Percentiles rank a stretch among this genome's conserved stretches.
These are phyloP conservation scores for Xylogone sp. DNA, from an alignment of 2,329 filamentous ascomycete species.

Conservation along the genomic window DNA sequence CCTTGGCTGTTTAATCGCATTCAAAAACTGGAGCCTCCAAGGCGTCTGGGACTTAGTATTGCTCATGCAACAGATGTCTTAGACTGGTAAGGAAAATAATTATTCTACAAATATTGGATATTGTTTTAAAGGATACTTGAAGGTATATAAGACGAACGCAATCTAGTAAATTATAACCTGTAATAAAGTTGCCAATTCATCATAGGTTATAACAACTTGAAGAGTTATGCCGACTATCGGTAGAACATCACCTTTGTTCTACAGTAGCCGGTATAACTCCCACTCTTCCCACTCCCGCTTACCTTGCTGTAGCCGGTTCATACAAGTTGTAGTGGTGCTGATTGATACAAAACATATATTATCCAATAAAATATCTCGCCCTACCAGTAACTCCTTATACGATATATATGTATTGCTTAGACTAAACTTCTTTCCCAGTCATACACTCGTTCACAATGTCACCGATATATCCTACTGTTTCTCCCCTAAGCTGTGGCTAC, in stretches of 20 bases:
- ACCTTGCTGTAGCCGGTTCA: neutral
- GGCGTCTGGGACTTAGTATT: neutral
- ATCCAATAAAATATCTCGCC: too few species aligned
- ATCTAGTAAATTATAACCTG: neutral
- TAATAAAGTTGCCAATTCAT: neutral
- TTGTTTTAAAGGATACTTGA: neutral
- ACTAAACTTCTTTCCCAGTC: neutral
- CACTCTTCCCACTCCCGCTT: neutral
- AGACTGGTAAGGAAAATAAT: neutral
- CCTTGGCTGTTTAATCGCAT: neutral
- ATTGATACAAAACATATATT: too few species aligned
- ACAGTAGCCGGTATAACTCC: neutral
- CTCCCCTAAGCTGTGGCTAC: conserved; percentile 35
- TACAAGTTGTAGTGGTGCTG: neutral
- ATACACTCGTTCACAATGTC: neutral
- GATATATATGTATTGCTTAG: neutral
- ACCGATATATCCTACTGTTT: conserved; percentile 28
- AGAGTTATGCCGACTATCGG: neutral
- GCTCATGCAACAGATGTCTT: neutral
- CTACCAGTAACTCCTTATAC: neutral
- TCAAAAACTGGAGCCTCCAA: neutral
- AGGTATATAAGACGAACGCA: neutral
- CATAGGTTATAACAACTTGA: neutral
- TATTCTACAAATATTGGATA: neutral
- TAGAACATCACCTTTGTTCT: neutral